phyloP scores from a whole-genome alignment of 352 stramenopile species.

The Blastocystis sp. region DNA sequence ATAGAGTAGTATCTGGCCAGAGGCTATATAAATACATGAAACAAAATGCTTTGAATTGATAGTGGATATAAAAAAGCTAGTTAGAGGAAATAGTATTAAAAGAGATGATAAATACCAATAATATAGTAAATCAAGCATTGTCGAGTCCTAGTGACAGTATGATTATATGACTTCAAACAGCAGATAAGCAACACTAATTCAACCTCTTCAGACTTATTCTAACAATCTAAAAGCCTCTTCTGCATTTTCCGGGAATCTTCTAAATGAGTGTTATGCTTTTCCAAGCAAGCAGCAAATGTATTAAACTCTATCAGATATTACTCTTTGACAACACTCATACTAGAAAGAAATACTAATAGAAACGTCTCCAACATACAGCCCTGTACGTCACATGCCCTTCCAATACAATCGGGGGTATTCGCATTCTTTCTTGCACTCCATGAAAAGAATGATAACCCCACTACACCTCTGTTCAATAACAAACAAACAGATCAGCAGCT shows the following conservation, averaged over 20 bases:
- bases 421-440: conserved; percentile 54
- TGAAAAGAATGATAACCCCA: conserved; percentile 44
- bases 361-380: conserved; percentile 55
- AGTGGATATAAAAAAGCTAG: background rate
- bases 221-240: conserved; percentile 38
- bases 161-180: background rate
- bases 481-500: conserved; percentile 29
- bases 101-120: background rate
- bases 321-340: background rate
- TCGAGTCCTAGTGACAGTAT: too few species aligned
- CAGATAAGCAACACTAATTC: background rate
- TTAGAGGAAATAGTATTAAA: background rate
- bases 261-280: conserved; percentile 3
- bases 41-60: background rate
- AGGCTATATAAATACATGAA: background rate
- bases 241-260: conserved; percentile 57
- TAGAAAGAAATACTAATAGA: background rate
- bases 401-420: conserved; percentile 49
- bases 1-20: background rate
- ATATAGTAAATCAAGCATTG: background rate
- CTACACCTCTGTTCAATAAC: conserved; percentile 50
- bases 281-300: conserved; percentile 2
- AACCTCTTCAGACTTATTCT: background rate
- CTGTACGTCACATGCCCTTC: background rate
- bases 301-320: conserved; percentile 25